Evolutionary conservation across 768 basidiomycete species (phyloP).

Genomic region (Hysterangium stoloniferum): DNA sequence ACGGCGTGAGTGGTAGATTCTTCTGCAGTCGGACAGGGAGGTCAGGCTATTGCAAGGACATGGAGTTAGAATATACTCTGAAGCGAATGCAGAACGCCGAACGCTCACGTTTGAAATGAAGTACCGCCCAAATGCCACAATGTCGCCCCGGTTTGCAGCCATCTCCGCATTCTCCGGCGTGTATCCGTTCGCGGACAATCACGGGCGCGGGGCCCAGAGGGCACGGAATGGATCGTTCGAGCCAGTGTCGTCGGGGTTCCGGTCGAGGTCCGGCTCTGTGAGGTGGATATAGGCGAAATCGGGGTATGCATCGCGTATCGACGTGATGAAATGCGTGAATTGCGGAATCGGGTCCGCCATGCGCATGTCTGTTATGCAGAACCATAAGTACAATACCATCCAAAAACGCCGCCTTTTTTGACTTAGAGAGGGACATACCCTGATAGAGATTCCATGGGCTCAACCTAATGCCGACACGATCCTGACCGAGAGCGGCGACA

Average conservation of each 20-base stretch:
- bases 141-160: conserved; percentile 26
- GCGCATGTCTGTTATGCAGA: conserved; percentile 29
- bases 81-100: too few relatives aligned
- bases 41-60: too few relatives aligned
- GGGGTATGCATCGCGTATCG: conserved; percentile 35
- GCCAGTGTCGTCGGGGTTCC: not conserved
- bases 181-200: conserved; percentile 40
- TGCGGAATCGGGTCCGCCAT: conserved; percentile 48
- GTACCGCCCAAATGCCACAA: conserved; percentile 31
- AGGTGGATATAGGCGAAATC: conserved; percentile 43
- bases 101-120: conserved; percentile 34
- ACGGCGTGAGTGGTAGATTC: too few relatives aligned
- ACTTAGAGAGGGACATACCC: not conserved
- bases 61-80: too few relatives aligned
- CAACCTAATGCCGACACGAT: conserved; percentile 46
- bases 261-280: conserved; percentile 27
- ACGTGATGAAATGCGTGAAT: conserved; percentile 43
- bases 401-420: not conserved
- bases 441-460: conserved; percentile 41
- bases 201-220: conserved; percentile 34
- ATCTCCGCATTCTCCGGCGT: conserved; percentile 32
- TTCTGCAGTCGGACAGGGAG: too few relatives aligned
- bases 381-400: not conserved
- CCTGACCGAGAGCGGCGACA: conserved; percentile 41
- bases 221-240: not conserved